Evolutionary conservation across 345 rosid genomes (phyloP).

Genomic region (Corchorus capsularis): DNA sequence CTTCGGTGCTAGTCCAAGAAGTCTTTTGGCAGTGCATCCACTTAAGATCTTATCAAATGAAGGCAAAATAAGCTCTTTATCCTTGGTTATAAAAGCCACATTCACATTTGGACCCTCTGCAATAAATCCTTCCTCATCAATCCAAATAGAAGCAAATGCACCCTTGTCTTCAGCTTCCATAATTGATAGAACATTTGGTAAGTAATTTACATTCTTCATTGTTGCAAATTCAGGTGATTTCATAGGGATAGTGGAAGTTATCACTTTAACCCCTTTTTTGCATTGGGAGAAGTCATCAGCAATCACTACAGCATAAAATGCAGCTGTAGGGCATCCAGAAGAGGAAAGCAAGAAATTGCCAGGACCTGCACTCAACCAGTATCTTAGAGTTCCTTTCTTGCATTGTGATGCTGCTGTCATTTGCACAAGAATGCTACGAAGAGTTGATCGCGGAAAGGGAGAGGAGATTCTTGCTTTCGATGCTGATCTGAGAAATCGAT

Average conservation of each 20-base stretch:
- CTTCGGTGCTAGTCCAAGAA: conserved; percentile 57
- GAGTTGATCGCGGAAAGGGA: conserved; percentile 61
- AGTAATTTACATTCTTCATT: conserved; percentile 64
- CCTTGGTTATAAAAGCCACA: conserved; percentile 54
- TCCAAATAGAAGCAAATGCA: conserved; percentile 64
- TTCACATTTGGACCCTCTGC: conserved; percentile 78
- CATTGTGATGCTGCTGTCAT: conserved; percentile 53
- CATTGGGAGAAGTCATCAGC: conserved; percentile 48
- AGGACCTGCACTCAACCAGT: conserved; percentile 71
- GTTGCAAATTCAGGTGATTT: conserved; percentile 59
- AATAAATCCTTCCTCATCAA: conserved; percentile 54
- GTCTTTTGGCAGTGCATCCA: conserved; percentile 76
- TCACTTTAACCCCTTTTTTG: conserved; percentile 62
- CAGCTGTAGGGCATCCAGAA: conserved; percentile 54
- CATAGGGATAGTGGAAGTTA: conserved; percentile 66
- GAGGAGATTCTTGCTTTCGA: conserved; percentile 53
- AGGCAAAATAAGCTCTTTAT: conserved; percentile 64
- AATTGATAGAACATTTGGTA: conserved; percentile 57
- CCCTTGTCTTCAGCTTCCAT: conserved; percentile 78
- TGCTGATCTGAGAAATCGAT: conserved; percentile 64
- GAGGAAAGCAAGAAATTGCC: conserved; percentile 72
- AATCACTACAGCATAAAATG: conserved; percentile 72
- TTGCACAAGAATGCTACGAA: conserved; percentile 63
- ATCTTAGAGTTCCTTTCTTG: conserved; percentile 63
- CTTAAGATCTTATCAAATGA: conserved; percentile 59